Percentiles rank a stretch among this genome's conserved stretches.
phyloP scores from a whole-genome alignment of 495 filamentous ascomycete genomes.

The Letharia columbiana region DNA sequence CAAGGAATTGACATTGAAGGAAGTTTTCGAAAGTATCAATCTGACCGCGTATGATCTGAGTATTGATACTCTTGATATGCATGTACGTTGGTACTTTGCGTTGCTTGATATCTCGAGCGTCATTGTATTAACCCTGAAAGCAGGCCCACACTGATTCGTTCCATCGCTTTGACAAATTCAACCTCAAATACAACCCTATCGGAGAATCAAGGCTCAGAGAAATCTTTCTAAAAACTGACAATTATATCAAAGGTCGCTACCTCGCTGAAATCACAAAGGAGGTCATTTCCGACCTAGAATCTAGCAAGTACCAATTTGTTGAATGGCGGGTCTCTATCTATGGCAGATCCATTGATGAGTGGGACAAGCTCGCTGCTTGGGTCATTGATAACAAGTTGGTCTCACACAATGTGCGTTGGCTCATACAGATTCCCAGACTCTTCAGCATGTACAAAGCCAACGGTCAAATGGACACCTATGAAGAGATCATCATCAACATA shows the following conservation, averaged over 20 bases:
- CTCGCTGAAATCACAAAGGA: constrained; percentile 96
- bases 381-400: constrained; percentile 98
- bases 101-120: neutral
- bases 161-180: constrained; percentile 99
- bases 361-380: constrained; percentile 97
- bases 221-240: constrained; percentile 97
- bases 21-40: constrained; percentile 96
- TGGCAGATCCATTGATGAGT: constrained; percentile 82
- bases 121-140: constrained; percentile 13
- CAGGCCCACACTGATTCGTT: constrained; percentile 96
- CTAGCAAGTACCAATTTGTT: constrained; percentile 99
- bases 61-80: constrained; percentile 98
- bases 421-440: constrained; percentile 88
- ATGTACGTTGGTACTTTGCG: constrained; percentile 46
- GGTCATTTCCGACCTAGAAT: constrained; percentile 94
- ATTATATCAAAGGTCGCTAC: constrained; percentile 92
- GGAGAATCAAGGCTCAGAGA: constrained; percentile 90
- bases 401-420: constrained; percentile 94
- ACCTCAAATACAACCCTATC: constrained; percentile 96
- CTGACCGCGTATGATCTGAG: constrained; percentile 95
- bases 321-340: constrained; percentile 99
- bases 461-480: constrained; percentile 76
- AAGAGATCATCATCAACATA: constrained; percentile 83
- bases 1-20: constrained; percentile 78
- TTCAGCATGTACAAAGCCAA: constrained; percentile 93